Conservation (phyloP, 495 filamentous ascomycete species). For the Saxispiralis lemnorum region DNA sequence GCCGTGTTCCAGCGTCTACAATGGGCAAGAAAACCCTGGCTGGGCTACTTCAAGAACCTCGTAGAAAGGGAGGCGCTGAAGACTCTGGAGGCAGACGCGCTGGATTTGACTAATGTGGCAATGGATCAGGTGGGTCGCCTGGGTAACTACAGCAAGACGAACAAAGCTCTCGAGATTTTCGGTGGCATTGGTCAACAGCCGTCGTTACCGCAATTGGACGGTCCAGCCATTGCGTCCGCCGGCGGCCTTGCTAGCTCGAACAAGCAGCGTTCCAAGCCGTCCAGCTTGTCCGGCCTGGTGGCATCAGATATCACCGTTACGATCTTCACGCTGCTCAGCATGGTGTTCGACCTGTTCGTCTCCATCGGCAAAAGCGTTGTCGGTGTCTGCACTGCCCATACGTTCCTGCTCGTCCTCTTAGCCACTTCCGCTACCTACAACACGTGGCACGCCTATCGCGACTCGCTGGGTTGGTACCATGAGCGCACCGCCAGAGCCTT, state of each 20-base stretch:
- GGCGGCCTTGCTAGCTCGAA: conserved; percentile 33
- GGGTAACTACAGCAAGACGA: conserved; percentile 64
- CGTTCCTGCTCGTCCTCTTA: conserved; percentile 52
- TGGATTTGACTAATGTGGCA: conserved; percentile 69
- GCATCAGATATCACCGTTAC: conserved; percentile 50
- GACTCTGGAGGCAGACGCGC: conserved; percentile 65
- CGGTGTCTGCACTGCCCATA: conserved; percentile 48
- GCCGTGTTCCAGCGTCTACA: conserved; percentile 73
- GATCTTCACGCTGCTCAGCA: conserved; percentile 49
- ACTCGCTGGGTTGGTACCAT: conserved; percentile 60
- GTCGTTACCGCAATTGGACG: conserved; percentile 44
- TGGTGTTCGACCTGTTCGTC: conserved; percentile 63
- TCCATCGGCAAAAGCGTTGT: conserved; percentile 46
- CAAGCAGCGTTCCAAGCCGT: conserved; percentile 31
- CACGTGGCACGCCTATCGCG: conserved; percentile 47
- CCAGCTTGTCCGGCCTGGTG: conserved; percentile 47
- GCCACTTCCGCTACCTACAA: conserved; percentile 51
- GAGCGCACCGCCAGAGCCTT: conserved; percentile 64
- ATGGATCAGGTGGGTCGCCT: conserved; percentile 74
- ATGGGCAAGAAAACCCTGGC: conserved; percentile 34
- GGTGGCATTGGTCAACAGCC: conserved; percentile 65
- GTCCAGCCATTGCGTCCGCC: conserved; percentile 25
- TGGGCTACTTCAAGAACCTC: conserved; percentile 24
- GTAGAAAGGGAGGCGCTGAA: conserved; percentile 65
- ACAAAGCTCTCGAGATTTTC: conserved; percentile 80